Base-by-base conservation (phyloP, 208 protist species). In the Angomonas desouzai region DNA sequence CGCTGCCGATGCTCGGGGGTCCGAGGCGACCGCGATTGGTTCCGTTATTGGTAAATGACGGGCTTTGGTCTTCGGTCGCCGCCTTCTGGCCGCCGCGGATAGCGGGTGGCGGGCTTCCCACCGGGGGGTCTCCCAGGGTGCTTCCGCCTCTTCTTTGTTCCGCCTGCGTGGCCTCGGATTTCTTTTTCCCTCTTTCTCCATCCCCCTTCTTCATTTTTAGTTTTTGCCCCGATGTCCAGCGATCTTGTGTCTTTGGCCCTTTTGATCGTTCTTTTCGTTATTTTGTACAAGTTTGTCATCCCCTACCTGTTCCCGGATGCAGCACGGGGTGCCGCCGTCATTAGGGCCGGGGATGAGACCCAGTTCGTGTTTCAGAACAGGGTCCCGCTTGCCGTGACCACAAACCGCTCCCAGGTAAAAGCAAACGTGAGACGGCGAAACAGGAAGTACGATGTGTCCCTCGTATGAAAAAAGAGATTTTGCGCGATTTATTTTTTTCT, bases 241-340 rank as follows among this genome's bases (percentile, higher is more conserved):
- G 55, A 61, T 11, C 2, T 66, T 0, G 22, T 70, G 9, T 53
- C 49, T 4, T 32, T 82, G 1, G 9, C 66, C 0, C 18, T 79
- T 51, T 47, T 84, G 20, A 32, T 72, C 3, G 57, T 55, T 2
- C 49, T 48, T 23, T 70, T 81, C 1, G 29, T 76, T 55, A 61
- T 79, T 6, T 48, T 82, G 30, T 84, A 82, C 64, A 68, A 29
- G 27, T 79, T 72, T 29, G 64, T 84, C 1, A 80, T 84, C 43
- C 74, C 77, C 16, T 68, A 53, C 20, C 51, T 82, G 4, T 87
- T 83, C 43, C 81, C 77, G 0, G 25, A 48, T 38, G 75, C 71
- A 3, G 62, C 71, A 0, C n/a, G 70, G 22, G 47, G 61, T 16
- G 69, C 74, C 18, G 55, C 60, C 2, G 34, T 79, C 23, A 55